A percentile compares a stretch with the other conserved stretches of the same genome.
These are phyloP conservation scores for Blastosporella zonata DNA, from an alignment of 1,284 basidiomycete genomes.

Conservation along the genomic window DNA sequence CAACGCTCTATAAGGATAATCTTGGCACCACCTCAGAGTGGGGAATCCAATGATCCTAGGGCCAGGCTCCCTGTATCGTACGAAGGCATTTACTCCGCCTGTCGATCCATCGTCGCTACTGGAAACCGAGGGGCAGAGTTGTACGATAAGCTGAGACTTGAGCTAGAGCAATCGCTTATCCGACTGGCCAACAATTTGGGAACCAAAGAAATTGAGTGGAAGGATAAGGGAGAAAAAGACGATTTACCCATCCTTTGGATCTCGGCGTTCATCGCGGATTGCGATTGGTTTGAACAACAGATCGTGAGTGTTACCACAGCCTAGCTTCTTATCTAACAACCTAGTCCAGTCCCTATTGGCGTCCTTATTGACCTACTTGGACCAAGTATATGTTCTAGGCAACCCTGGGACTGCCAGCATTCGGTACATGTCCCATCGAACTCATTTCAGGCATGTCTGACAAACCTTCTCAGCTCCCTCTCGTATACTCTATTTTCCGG, in stretches of 20 bases:
- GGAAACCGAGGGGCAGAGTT: slow-evolving; percentile 51
- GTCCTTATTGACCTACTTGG: slow-evolving; percentile 61
- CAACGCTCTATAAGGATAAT: slow-evolving; percentile 42
- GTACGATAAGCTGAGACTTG: slow-evolving; percentile 48
- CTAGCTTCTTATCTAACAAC: neutral
- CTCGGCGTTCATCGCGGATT: slow-evolving; percentile 45
- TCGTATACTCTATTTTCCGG: slow-evolving; percentile 50
- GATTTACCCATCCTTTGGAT: slow-evolving; percentile 40
- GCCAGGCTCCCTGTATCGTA: slow-evolving; percentile 42
- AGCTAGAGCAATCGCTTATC: slow-evolving; percentile 50
- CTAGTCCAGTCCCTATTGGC: slow-evolving; percentile 44
- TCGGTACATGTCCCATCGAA: slow-evolving; percentile 32
- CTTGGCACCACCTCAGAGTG: slow-evolving; percentile 29
- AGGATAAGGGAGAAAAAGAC: slow-evolving; percentile 27
- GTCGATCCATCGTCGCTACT: slow-evolving; percentile 49
- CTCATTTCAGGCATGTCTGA: neutral
- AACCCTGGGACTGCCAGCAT: slow-evolving; percentile 37
- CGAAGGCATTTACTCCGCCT: slow-evolving; percentile 54
- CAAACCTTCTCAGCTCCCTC: slow-evolving; percentile 40
- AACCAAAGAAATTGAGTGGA: slow-evolving; percentile 17
- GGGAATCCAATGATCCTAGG: neutral
- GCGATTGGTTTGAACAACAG: slow-evolving; percentile 61
- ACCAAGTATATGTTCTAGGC: slow-evolving; percentile 50
- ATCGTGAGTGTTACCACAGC: slow-evolving; percentile 42
- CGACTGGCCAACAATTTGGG: slow-evolving; percentile 38